Evolutionary conservation across 768 basidiomycete species (phyloP).

Genomic region (Thelephora ganbajun): DNA sequence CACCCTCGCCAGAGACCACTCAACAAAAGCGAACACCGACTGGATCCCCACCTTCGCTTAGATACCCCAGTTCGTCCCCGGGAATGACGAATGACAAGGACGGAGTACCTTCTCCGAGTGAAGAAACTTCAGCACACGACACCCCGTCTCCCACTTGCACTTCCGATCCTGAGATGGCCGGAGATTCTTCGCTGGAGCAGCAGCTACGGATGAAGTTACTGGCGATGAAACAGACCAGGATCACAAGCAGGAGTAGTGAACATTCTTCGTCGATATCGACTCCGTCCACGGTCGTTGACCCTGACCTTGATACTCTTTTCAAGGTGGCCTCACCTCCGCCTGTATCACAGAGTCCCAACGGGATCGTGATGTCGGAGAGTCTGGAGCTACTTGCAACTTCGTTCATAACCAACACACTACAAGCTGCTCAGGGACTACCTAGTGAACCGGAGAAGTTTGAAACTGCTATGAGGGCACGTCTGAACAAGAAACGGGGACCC

Average conservation of each 20-base stretch:
- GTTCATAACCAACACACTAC: slow-evolving; percentile 44
- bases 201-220: neutral
- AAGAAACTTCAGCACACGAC: too few species aligned
- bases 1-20: too few species aligned
- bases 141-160: neutral
- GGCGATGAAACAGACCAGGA: neutral
- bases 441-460: neutral
- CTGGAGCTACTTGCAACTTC: slow-evolving; percentile 42
- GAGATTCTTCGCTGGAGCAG: neutral
- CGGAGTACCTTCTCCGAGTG: too few species aligned
- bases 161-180: neutral
- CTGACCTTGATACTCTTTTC: too few species aligned
- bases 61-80: too few species aligned
- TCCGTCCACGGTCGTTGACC: too few species aligned
- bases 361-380: neutral
- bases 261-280: too few species aligned
- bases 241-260: too few species aligned
- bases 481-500: neutral
- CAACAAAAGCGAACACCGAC: too few species aligned
- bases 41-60: too few species aligned
- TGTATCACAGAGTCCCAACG: neutral
- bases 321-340: neutral
- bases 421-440: slow-evolving; percentile 19
- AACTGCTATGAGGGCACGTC: neutral
- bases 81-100: too few species aligned